These are phyloP conservation scores for Tolypocladium tropicale DNA, from an alignment of 2,329 filamentous ascomycete species.

Conservation along the genomic window DNA sequence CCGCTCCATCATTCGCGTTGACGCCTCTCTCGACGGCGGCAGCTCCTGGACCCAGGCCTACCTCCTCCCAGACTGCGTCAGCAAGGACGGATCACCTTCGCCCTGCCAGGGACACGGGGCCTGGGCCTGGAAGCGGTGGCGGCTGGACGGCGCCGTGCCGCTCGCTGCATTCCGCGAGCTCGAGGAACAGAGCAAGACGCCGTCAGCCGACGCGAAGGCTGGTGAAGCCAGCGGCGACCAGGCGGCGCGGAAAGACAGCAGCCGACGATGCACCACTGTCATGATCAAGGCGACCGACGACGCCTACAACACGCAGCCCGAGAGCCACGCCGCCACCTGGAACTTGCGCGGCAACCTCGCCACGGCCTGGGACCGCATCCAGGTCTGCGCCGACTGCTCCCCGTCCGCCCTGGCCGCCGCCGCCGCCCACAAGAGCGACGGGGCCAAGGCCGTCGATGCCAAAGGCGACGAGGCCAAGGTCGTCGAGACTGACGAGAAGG, in stretches of 20 bases:
- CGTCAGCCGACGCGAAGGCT: constrained; percentile 2
- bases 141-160: constrained; percentile 39
- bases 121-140: constrained; percentile 59
- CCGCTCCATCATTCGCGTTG: constrained; percentile 54
- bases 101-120: constrained; percentile 32
- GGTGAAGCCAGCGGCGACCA: neutral
- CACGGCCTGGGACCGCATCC: constrained; percentile 56
- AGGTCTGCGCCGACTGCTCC: constrained; percentile 23
- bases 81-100: constrained; percentile 13
- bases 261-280: constrained; percentile 35
- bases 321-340: constrained; percentile 48
- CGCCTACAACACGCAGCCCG: constrained; percentile 56
- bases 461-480: neutral
- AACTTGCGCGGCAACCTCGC: constrained; percentile 56
- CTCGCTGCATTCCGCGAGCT: constrained; percentile 14
- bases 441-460: neutral
- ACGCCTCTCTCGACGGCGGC: constrained; percentile 54
- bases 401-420: neutral
- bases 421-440: neutral
- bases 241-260: constrained; percentile 7
- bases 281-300: constrained; percentile 59
- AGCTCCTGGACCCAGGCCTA: constrained; percentile 53
- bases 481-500: neutral
- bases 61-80: constrained; percentile 39
- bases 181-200: constrained; percentile 1